Base-by-base conservation (phyloP, 2,329 filamentous ascomycete genomes). In the Plectosphaerella plurivora region DNA sequence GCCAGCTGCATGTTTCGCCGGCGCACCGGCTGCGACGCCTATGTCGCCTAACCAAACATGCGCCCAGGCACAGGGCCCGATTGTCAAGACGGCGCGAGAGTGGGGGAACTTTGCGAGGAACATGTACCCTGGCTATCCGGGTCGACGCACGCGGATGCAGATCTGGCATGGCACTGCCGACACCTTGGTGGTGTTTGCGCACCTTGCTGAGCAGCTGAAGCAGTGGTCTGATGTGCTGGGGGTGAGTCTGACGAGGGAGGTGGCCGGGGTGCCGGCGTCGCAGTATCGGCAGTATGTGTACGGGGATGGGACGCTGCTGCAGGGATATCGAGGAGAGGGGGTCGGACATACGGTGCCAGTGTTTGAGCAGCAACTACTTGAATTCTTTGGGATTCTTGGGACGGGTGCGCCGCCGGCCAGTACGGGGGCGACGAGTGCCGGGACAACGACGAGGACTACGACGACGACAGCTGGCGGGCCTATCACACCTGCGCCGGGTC, bases 71-170 rank as follows among this genome's bases (percentile, higher is more conserved):
- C 62, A 66, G 15, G 74, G 74, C 2, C 62, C 70, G 24, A 58
- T 65, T 51, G 63, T 64, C 44, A 68, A 68, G 16, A 70, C 72
- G 0, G 65, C 70, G 0, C 60, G 68, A 52, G 62, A 72, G 50
- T 79, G 76, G 76, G 72, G 71, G 5, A 67, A 72, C 48, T 63
- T 71, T 18, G 73, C 69, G 14, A 63, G 70, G 15, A 63, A 53
- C 35, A 64, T 65, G 44, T 68, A 66, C 47, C 60, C 65, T 1
- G 59, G 59, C 1, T 71, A 68, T 53, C 64, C 49, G 47, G 68
- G 68, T 11, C 57, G 52, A 20, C 59, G 62, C 41, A 65, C 66
- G 12, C 61, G 63, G 36, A 63, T 69, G 60, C 53, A 60, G 55
- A 57, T 59, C 20, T 58, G 61, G 61, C 68, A 69, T 54, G 68